Evolutionary conservation across 2,329 filamentous ascomycete species (phyloP).

Genomic region (Camillea tinctor): DNA sequence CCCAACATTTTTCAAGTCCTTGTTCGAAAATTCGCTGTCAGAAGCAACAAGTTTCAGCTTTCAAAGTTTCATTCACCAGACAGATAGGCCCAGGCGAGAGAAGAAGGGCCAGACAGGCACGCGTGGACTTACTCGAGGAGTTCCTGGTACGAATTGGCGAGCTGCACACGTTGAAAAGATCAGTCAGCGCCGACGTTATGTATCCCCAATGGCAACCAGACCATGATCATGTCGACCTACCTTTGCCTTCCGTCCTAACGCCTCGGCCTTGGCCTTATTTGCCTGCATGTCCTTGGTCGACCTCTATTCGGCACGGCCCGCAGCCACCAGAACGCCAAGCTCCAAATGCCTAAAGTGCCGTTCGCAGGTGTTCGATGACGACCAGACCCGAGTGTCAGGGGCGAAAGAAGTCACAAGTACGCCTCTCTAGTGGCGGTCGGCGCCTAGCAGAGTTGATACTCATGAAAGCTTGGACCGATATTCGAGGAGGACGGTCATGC

Average conservation of each 20-base stretch:
- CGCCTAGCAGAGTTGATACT: background rate
- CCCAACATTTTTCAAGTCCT: constrained; percentile 86
- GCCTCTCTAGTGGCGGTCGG: background rate
- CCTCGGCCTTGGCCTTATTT: constrained; percentile 46
- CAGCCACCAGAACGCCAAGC: constrained; percentile 18
- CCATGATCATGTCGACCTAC: constrained; percentile 16
- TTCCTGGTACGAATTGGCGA: constrained; percentile 95
- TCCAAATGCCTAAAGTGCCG: background rate
- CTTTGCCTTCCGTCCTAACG: constrained; percentile 39
- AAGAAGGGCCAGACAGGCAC: background rate
- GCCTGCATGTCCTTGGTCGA: constrained; percentile 35
- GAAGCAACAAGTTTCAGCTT: constrained; percentile 8
- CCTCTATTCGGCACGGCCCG: constrained; percentile 19
- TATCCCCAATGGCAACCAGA: background rate
- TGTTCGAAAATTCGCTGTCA: constrained; percentile 84
- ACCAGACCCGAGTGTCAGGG: background rate
- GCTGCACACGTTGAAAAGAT: constrained; percentile 50
- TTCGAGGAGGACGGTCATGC: background rate
- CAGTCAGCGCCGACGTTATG: constrained; percentile 11
- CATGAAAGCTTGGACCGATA: background rate
- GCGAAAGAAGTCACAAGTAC: background rate
- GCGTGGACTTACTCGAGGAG: constrained; percentile 74
- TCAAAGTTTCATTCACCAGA: constrained; percentile 6
- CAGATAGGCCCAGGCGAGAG: background rate
- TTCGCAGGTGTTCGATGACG: background rate